These are phyloP conservation scores for Tricholomella constricta DNA, from an alignment of 768 basidiomycete species.

Conservation along the genomic window DNA sequence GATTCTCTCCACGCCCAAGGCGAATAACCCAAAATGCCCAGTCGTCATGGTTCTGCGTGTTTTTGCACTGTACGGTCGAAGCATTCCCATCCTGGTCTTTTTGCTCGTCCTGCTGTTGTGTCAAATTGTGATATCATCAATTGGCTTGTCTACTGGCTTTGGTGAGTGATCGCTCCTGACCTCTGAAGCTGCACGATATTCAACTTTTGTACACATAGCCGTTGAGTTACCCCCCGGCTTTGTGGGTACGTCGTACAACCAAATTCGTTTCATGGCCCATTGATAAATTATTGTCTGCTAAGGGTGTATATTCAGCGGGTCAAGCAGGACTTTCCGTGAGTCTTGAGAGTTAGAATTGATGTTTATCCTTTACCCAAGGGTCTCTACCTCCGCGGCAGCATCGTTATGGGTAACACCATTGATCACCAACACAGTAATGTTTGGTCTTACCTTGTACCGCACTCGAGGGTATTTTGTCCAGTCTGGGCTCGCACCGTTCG, in stretches of 20 bases:
- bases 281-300: not conserved
- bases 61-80: slow-evolving; percentile 30
- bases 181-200: no score
- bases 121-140: slow-evolving; percentile 26
- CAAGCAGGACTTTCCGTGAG: slow-evolving; percentile 24
- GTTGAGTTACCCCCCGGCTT: slow-evolving; percentile 26
- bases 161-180: slow-evolving; percentile 13
- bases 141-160: slow-evolving; percentile 26
- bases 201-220: slow-evolving; percentile 11
- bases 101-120: slow-evolving; percentile 23
- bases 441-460: slow-evolving; percentile 11
- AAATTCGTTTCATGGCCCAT: not conserved
- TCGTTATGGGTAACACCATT: slow-evolving; percentile 28
- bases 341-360: not conserved
- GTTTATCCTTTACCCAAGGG: not conserved
- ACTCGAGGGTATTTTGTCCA: slow-evolving; percentile 12
- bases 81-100: slow-evolving; percentile 15
- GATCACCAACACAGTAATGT: slow-evolving; percentile 18
- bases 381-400: slow-evolving; percentile 14
- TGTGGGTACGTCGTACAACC: slow-evolving; percentile 16
- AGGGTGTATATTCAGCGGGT: slow-evolving; percentile 30
- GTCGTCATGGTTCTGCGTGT: slow-evolving; percentile 35
- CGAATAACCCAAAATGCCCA: slow-evolving; percentile 2
- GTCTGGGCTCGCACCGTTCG: slow-evolving; percentile 16
- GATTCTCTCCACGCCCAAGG: not conserved